Evolutionary conservation across 768 basidiomycete genomes (phyloP), one percentile per base, ranked within the genome.

Genomic region (Dentipellis fragilis): DNA sequence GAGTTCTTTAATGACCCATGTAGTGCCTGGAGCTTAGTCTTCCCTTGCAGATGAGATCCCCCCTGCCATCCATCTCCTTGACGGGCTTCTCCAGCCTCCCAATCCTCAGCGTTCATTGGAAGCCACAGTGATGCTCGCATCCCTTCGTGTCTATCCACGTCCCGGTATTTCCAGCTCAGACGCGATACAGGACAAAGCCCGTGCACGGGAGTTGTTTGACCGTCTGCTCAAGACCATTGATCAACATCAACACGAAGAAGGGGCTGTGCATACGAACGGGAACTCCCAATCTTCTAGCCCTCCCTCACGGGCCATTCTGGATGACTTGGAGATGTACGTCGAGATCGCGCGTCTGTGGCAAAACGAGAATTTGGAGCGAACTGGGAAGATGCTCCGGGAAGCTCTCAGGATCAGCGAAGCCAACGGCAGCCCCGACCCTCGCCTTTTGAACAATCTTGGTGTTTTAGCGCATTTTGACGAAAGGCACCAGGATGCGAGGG

Each of bases 271-370:
- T 58, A 17, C 56, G 19, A 67, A 65, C 50, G 66, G 68, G 37
- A 56, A 60, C 12, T 17, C 54, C 0, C 52, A 53, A 12, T 40
- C 39, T 10, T 36, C 45, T n/a, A 42, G 29, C 12, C 46, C 56
- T 14, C 59, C 63, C 10, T 62, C 65, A 19, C 58, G 66, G 8
- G 64, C 73, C 2, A 72, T 83, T 5, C 76, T 80, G 0, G 82
- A 88, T 12, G 95, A 99, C 63, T 72, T 87, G 52, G 89, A 95
- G 57, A 82, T 97, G 79, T 87, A 91, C 60, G 72, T 85, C n/a
- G 94, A 97, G 67, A 84, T 97, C 57, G 92, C 92, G 10, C 81
- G 84, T 48, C 68, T 96, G 54, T 97, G 93, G 89, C 87, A 89
- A 63, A 84, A 79, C 3, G 89, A 93, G 57, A 84, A 77, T 64